Percentiles rank a stretch among this genome's conserved stretches.
These are phyloP conservation scores for Annulohypoxylon truncatum DNA, from an alignment of 2,329 filamentous ascomycete genomes.

Conservation along the genomic window DNA sequence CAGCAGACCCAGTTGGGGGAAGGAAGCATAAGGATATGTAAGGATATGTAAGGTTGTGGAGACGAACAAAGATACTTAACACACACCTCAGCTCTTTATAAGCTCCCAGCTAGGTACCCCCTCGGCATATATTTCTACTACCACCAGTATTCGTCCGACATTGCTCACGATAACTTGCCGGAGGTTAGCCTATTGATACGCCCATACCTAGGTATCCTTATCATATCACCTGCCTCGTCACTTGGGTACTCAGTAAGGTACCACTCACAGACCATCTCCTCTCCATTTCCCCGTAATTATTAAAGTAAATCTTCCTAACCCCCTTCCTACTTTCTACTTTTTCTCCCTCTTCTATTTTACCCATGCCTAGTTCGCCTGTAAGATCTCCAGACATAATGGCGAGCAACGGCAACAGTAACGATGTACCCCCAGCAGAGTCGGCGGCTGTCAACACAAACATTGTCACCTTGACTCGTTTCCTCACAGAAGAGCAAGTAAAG, in stretches of 20 bases:
- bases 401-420: constrained; percentile 41
- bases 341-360: background rate
- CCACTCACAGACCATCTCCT: background rate
- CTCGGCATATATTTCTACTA: constrained; percentile 39
- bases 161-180: constrained; percentile 35
- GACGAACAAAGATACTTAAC: constrained; percentile 26
- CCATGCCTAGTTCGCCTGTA: constrained; percentile 2
- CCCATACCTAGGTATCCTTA: constrained; percentile 9
- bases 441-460: constrained; percentile 97
- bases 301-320: constrained; percentile 6
- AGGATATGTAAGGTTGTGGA: constrained; percentile 13
- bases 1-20: constrained; percentile 16
- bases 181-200: constrained; percentile 26
- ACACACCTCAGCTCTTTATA: constrained; percentile 25
- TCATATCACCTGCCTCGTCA: constrained; percentile 20
- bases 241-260: background rate
- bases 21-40: constrained; percentile 11
- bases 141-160: constrained; percentile 25
- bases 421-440: constrained; percentile 58
- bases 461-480: constrained; percentile 91
- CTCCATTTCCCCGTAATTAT: constrained; percentile 16
- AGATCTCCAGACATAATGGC: constrained; percentile 41
- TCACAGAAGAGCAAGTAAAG: constrained; percentile 95
- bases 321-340: background rate
- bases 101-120: constrained; percentile 34